Percentiles rank a stretch among this genome's conserved stretches.
Conservation (phyloP, 208 protist genomes). For the Leishmania tarentolae region DNA sequence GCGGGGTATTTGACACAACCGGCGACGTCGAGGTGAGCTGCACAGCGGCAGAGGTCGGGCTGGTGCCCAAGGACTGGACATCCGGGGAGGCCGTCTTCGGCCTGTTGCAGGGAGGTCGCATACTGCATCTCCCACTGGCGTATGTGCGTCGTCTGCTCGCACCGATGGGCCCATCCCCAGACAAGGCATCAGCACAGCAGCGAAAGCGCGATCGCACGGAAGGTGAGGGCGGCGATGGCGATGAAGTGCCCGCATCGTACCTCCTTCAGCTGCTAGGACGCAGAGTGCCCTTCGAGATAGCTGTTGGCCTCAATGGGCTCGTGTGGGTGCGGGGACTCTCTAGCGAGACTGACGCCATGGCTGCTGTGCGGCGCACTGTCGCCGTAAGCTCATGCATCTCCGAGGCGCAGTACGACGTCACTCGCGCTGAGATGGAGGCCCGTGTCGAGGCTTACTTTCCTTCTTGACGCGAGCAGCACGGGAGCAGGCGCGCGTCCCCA, state of each 20-base stretch:
- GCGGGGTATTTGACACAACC: slow-evolving; percentile 1
- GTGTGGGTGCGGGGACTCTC: slow-evolving; percentile 80
- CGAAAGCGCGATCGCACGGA: slow-evolving; percentile 29
- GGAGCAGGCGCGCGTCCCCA: background rate
- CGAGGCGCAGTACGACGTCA: slow-evolving; percentile 74
- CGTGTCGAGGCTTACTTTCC: slow-evolving; percentile 76
- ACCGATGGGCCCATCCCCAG: slow-evolving; percentile 13
- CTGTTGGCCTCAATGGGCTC: slow-evolving; percentile 76
- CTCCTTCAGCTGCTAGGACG: slow-evolving; percentile 63
- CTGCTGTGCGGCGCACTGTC: slow-evolving; percentile 61
- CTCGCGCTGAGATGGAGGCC: slow-evolving; percentile 68
- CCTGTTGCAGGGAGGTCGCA: slow-evolving; percentile 61
- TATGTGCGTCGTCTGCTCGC: slow-evolving; percentile 72
- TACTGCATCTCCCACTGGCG: slow-evolving; percentile 65
- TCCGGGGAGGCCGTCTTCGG: slow-evolving; percentile 82
- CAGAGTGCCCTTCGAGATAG: slow-evolving; percentile 75
- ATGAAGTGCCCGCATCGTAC: slow-evolving; percentile 46
- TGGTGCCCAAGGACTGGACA: slow-evolving; percentile 83
- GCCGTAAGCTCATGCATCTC: slow-evolving; percentile 73
- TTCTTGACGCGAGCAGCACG: background rate
- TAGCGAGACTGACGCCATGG: slow-evolving; percentile 45
- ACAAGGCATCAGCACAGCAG: background rate
- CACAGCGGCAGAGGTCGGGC: slow-evolving; percentile 66
- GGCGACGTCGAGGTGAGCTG: slow-evolving; percentile 77
- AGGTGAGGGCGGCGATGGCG: slow-evolving; percentile 8